Conservation (phyloP, 176 grass and related monocot genomes). For the Tillandsia leiboldiana region DNA sequence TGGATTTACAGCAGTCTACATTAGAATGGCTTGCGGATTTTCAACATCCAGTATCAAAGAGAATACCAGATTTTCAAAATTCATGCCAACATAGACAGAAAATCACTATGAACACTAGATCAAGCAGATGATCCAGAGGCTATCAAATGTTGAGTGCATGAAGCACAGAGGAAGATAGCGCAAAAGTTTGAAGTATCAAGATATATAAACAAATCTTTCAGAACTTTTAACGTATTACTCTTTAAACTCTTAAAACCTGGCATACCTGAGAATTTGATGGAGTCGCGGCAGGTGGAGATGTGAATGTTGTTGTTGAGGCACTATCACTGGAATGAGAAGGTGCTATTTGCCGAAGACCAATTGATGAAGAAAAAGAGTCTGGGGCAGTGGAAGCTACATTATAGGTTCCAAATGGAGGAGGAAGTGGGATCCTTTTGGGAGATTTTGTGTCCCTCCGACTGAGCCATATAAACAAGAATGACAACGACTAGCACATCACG, state of each 20-base stretch:
- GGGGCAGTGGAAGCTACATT: slow-evolving; percentile 17
- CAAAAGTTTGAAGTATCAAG: too few relatives aligned
- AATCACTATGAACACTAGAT: too few relatives aligned
- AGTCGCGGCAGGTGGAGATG: slow-evolving; percentile 30
- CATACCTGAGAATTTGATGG: slow-evolving; percentile 44
- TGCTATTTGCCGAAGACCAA: slow-evolving; percentile 22
- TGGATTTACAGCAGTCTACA: too few relatives aligned
- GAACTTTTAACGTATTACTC: too few relatives aligned
- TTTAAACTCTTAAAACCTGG: neutral
- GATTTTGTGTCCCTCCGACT: slow-evolving; percentile 43
- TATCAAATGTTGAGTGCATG: too few relatives aligned
- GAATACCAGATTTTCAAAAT: too few relatives aligned
- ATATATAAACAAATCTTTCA: too few relatives aligned
- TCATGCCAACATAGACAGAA: too few relatives aligned
- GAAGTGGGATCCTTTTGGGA: slow-evolving; percentile 56
- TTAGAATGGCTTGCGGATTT: too few relatives aligned
- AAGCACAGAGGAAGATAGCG: too few relatives aligned
- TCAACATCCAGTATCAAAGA: too few relatives aligned
- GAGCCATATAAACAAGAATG: slow-evolving; percentile 23
- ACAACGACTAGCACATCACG: slow-evolving; percentile 4
- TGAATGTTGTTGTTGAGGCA: slow-evolving; percentile 12
- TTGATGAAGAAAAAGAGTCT: slow-evolving; percentile 26
- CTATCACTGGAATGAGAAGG: slow-evolving; percentile 27
- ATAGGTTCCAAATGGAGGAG: slow-evolving; percentile 56
- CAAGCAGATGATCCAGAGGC: too few relatives aligned